Base-by-base conservation (phyloP, 768 basidiomycete species). In the Termitomyces sp. region DNA sequence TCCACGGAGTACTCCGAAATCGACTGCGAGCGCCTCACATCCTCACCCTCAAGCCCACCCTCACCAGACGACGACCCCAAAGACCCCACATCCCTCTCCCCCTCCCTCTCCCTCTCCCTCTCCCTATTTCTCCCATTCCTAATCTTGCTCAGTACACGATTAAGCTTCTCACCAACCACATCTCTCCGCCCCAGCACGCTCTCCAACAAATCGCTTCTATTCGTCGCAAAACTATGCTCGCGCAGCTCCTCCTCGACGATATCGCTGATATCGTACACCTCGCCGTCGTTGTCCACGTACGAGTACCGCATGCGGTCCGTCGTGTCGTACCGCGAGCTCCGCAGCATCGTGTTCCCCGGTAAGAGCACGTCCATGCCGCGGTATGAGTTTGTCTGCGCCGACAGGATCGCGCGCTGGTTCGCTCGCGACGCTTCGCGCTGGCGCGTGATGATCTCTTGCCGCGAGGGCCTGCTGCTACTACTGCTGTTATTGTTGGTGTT, bases 211-310 rank as follows among this genome's bases (percentile, higher is more conserved):
- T 93, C 91, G 42, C 76, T 78, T 67, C 80, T 77, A 33, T 76
- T 70, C 15, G 66, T 69, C 16, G 66, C 67, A 44, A 64, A 44
- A 41, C 71, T 73, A 41, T 76, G 76, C 31, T 81, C 84, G n/a
- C 83, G 76, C 80, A 91, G 89, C 65, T 96, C 96, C 71, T 91
- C 85, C 68, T 95, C 93, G 49, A 98, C 82, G 52, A 97, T 88
- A 62, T 96, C 89, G 66, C 92, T 94, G 69, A 98, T 93, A 70
- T 98, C 96, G 66, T 87, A 90, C 0, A 89, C 89, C 73, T 92
- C 92, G 2, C 95, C 96, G 61, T 95, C 93, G 3, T 85, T 81
- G 61, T 93, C 88, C 44, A 98, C 89, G 69, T 93, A 98, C 41
- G 95, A 97, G 70, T 99, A 99, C 0, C 95, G 87, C 75, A 94